Evolutionary conservation across 306 rosid genomes (phyloP).

Genomic region (Glycine tomentella): DNA sequence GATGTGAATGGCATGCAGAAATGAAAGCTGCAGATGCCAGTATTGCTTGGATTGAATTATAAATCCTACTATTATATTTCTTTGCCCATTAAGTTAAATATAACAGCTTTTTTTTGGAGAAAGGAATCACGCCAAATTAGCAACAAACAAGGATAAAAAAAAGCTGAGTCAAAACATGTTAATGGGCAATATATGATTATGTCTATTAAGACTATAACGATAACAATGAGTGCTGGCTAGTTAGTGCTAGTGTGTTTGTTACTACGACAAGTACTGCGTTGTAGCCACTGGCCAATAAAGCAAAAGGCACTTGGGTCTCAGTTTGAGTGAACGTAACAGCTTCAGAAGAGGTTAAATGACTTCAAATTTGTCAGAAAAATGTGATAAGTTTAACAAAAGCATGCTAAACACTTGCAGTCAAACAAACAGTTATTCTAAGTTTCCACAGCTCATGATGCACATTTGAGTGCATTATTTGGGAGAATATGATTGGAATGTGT

Average conservation of each 20-base stretch:
- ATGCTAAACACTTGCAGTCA: background rate
- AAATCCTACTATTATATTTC: constrained; percentile 43
- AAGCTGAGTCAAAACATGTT: background rate
- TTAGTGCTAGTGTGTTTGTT: background rate
- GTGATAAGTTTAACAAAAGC: background rate
- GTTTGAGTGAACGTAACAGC: constrained; percentile 35
- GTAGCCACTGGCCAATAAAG: constrained; percentile 36
- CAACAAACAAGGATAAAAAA: constrained; percentile 31
- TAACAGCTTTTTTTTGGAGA: constrained; percentile 10
- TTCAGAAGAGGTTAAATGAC: constrained; percentile 35
- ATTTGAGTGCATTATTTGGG: constrained; percentile 25
- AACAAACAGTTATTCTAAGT: constrained; percentile 2
- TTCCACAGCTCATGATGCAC: constrained; percentile 37
- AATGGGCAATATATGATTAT: constrained; percentile 24
- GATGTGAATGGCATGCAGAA: constrained; percentile 76
- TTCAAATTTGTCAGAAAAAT: background rate
- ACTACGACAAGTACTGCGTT: background rate
- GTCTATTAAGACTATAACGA: background rate
- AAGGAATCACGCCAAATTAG: background rate
- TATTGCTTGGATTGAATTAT: constrained; percentile 48
- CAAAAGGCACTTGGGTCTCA: constrained; percentile 21
- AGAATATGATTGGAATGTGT: constrained; percentile 27
- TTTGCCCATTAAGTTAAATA: constrained; percentile 27
- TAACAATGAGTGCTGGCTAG: background rate
- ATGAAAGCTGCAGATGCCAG: constrained; percentile 77